phyloP scores from a whole-genome alignment of 139 green algal genomes.

The Chlorokybus atmophyticus region DNA sequence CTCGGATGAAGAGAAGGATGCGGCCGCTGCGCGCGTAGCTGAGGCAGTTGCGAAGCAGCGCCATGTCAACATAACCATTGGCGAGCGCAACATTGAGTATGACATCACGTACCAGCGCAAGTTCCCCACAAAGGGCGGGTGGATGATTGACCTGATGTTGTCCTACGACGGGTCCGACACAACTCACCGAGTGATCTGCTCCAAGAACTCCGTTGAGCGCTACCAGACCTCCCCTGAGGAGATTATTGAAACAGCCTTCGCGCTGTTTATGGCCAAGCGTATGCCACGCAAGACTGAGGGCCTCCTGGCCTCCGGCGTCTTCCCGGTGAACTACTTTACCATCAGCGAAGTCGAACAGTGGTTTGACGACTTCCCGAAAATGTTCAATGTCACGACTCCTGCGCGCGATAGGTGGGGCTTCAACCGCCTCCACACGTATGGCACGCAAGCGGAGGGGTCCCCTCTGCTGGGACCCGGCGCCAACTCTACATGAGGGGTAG shows the following conservation, averaged over 20 bases:
- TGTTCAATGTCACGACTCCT: slow-evolving; percentile 6
- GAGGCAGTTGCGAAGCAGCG: neutral
- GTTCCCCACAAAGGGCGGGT: slow-evolving; percentile 61
- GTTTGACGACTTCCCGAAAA: slow-evolving; percentile 45
- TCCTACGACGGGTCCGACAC: slow-evolving; percentile 55
- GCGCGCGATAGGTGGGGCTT: neutral
- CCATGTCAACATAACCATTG: neutral
- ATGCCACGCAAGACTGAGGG: slow-evolving; percentile 31
- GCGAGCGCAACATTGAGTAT: slow-evolving; percentile 37
- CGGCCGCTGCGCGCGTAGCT: too few relatives aligned
- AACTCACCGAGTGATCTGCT: neutral
- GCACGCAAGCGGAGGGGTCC: neutral
- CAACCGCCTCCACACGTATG: neutral
- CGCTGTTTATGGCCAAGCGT: slow-evolving; percentile 1
- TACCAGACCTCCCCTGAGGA: neutral
- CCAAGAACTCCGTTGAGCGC: neutral
- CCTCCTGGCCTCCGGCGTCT: slow-evolving; percentile 50
- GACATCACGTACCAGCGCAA: slow-evolving; percentile 47
- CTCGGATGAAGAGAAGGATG: neutral
- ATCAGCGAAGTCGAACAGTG: slow-evolving; percentile 67
- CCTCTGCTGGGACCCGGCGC: neutral
- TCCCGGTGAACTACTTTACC: slow-evolving; percentile 83
- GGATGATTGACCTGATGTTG: slow-evolving; percentile 58
- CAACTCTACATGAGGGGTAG: too few relatives aligned
- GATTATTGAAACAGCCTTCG: neutral